Evolutionary conservation across 148 eudicot genomes (phyloP), one percentile per base, ranked within the genome.

Genomic region (Camellia lanceoleosa): DNA sequence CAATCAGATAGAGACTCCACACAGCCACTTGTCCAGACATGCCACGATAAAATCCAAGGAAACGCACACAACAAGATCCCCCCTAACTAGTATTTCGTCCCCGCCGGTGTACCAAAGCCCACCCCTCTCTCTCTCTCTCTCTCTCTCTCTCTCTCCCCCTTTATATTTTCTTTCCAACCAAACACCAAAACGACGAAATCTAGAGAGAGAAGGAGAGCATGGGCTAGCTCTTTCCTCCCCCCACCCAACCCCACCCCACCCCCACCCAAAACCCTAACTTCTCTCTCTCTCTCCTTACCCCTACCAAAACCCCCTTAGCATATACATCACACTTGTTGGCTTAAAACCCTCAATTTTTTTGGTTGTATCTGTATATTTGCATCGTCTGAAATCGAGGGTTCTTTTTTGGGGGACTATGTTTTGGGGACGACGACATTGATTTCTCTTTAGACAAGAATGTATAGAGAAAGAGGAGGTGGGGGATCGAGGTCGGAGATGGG

Each of bases 401-500:
- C 47, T 43, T 68, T 43, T 6, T 58, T 66, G 9, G 44, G 12
- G 20, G 44, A 7, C 7, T 3, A 4, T n/a, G 42, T 62, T 4
- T 64, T 64, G 51, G n/a, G 49, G 15, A 68, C 2, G 6, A 5
- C 49, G 6, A 5, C 49, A 42, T 42, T 68, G 71, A 68, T 41
- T 68, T 68, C 2, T 68, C 3, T 66, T 66, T 30, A 1, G 60
- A 55, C 13, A 73, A 51, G 41, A 51, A 71, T 88, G 88, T 86
- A 88, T 51, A 88, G 82, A 73, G 90, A 84, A 59, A 83, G 88
- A 82, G 88, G 43, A 62, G 60, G 71, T 15, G 81, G 73, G 46
- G 82, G 89, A 78, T 83, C 89, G 73, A 85, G 85, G 66, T 80
- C 79, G 81, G 87, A 88, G 75, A 78, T 87, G 88, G 86, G 60